phyloP scores from a whole-genome alignment of 1,284 basidiomycete species.

The Gyrodon tennesseensis region DNA sequence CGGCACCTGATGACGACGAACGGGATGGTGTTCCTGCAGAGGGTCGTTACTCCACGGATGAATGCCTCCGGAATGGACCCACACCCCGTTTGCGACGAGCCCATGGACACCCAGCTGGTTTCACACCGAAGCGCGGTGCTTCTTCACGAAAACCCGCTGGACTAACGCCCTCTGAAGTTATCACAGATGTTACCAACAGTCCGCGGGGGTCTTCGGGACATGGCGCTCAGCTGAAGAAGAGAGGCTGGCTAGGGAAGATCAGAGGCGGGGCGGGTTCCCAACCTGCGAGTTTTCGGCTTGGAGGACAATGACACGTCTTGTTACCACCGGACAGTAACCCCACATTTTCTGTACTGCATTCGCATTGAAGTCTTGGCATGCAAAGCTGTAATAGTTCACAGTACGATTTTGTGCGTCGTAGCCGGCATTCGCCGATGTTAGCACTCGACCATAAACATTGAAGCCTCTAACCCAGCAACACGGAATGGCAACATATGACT shows the following conservation, averaged over 20 bases:
- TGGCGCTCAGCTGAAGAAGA: conserved; percentile 46
- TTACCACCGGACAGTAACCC: conserved; percentile 18
- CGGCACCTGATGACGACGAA: conserved; percentile 72
- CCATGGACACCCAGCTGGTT: conserved; percentile 61
- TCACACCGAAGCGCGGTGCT: conserved; percentile 65
- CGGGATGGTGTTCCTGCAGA: conserved; percentile 55
- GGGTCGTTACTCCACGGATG: conserved; percentile 53
- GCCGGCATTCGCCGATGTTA: conserved; percentile 34
- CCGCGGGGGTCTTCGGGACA: conserved; percentile 47
- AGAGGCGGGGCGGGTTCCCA: conserved; percentile 44
- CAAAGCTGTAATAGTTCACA: background rate
- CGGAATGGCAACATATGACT: conserved; percentile 71
- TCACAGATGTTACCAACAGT: conserved; percentile 69
- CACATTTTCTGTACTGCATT: conserved; percentile 23
- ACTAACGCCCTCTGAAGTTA: conserved; percentile 46
- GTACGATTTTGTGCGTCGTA: background rate
- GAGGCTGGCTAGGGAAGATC: conserved; percentile 66
- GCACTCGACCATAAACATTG: background rate
- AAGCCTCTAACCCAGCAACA: background rate
- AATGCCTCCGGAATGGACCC: conserved; percentile 51
- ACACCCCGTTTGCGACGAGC: conserved; percentile 61
- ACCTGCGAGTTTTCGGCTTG: conserved; percentile 37
- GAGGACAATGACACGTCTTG: conserved; percentile 34
- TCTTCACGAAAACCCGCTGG: conserved; percentile 46
- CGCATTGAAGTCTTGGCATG: conserved; percentile 10